Evolutionary conservation across 208 protist genomes (phyloP).

Genomic region (Leishmania tropica): DNA sequence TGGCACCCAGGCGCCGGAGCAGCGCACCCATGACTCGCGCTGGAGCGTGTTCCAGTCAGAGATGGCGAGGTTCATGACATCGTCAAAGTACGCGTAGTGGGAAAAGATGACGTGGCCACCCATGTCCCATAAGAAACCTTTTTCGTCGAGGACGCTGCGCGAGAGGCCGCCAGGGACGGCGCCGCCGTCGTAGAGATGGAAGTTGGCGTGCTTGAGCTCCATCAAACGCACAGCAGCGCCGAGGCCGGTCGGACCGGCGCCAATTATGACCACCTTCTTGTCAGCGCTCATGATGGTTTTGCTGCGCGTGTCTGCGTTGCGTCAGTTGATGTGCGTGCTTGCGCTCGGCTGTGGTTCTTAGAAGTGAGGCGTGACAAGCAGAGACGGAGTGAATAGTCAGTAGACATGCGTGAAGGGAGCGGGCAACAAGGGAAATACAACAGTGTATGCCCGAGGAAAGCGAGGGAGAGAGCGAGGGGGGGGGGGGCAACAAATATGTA

Average conservation of each 20-base stretch:
- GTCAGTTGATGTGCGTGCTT: background rate
- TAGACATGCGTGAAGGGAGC: too few species aligned
- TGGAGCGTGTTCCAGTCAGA: conserved; percentile 52
- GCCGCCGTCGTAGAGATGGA: conserved; percentile 56
- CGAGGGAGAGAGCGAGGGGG: background rate
- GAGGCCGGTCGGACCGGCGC: conserved; percentile 67
- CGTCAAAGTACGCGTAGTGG: conserved; percentile 86
- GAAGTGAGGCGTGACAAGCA: background rate
- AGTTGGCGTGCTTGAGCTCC: conserved; percentile 55
- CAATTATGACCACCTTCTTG: conserved; percentile 62
- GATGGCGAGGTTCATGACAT: conserved; percentile 64
- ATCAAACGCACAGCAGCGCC: conserved; percentile 64
- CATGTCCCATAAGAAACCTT: conserved; percentile 81
- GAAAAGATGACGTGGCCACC: conserved; percentile 87
- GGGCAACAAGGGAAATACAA: too few species aligned
- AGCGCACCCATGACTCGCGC: conserved; percentile 64
- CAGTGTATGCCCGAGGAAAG: background rate
- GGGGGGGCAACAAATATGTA: background rate
- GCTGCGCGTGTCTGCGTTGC: background rate
- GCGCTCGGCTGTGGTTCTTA: background rate
- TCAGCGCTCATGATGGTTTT: conserved; percentile 12
- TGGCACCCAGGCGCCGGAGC: conserved; percentile 55
- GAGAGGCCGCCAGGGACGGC: conserved; percentile 60
- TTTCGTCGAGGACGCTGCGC: conserved; percentile 45
- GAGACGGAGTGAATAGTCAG: background rate